These are phyloP conservation scores for Blepharisma stoltei DNA, from an alignment of 73 alveolate genomes.

Conservation along the genomic window DNA sequence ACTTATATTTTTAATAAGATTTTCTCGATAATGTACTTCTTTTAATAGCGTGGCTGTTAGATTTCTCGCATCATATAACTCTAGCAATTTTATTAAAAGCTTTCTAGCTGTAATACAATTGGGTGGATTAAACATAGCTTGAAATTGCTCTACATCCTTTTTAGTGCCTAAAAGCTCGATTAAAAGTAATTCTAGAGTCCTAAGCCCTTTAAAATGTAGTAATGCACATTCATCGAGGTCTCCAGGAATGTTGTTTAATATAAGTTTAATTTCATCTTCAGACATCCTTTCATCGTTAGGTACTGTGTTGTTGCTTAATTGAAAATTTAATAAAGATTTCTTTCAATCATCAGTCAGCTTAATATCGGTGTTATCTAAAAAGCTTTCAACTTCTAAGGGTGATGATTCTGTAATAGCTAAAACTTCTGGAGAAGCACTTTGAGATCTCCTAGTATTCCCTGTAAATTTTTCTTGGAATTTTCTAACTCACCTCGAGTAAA, in stretches of 20 bases:
- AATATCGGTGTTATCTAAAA: neutral
- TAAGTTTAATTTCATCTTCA: neutral
- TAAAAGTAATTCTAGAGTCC: neutral
- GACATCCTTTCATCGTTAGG: neutral
- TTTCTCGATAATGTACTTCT: neutral
- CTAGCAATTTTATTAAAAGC: neutral
- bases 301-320: neutral
- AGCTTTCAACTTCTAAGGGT: constrained; percentile 1
- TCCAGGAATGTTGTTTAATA: neutral
- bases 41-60: neutral
- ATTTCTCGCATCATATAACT: neutral
- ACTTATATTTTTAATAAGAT: neutral
- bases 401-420: no score
- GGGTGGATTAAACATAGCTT: neutral
- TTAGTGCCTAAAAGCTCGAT: constrained; percentile 13
- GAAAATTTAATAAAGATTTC: neutral
- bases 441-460: no score
- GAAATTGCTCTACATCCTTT: constrained; percentile 5
- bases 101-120: neutral
- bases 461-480: no score
- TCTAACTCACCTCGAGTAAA: no score
- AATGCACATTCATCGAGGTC: neutral
- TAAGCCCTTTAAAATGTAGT: neutral
- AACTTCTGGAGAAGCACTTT: no score
- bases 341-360: constrained; percentile 21